Conservation (phyloP, 768 basidiomycete genomes). For the Epithele typhae region DNA sequence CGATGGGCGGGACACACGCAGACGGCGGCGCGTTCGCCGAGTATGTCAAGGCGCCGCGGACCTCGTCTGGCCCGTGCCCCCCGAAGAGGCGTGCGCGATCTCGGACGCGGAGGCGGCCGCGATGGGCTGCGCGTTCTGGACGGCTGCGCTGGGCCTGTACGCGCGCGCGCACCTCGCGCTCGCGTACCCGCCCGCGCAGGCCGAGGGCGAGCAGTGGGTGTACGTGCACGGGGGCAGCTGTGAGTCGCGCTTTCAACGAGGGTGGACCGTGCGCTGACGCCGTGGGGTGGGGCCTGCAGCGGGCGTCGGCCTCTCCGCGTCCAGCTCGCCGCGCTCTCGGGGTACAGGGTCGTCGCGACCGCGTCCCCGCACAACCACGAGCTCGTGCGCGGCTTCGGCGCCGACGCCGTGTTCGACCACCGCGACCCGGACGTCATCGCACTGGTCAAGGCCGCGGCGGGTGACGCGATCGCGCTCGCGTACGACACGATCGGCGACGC, state of each 20-base stretch:
- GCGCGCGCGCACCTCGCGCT: too few relatives aligned
- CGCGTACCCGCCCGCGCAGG: background rate
- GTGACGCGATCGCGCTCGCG: constrained; percentile 10
- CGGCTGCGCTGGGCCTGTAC: too few relatives aligned
- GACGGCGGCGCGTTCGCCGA: constrained; percentile 21
- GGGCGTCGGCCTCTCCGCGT: constrained; percentile 20
- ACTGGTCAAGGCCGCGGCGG: constrained; percentile 20
- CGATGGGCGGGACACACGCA: constrained; percentile 18
- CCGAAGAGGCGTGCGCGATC: too few relatives aligned
- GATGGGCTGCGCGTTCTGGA: too few relatives aligned
- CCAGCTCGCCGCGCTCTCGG: constrained; percentile 26
- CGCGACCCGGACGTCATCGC: constrained; percentile 17
- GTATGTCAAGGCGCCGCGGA: constrained; percentile 15
- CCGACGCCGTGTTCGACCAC: constrained; percentile 30
- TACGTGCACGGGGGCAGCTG: constrained; percentile 22
- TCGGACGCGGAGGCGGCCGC: too few relatives aligned
- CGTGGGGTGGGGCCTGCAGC: too few relatives aligned
- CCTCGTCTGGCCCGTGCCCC: constrained; percentile 11
- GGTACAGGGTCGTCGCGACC: constrained; percentile 28
- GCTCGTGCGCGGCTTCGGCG: constrained; percentile 33
- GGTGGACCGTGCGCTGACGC: too few relatives aligned
- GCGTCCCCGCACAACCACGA: constrained; percentile 31
- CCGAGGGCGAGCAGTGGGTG: constrained; percentile 14
- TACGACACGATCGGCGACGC: constrained; percentile 14
- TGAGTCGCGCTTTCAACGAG: constrained; percentile 1